Evolutionary conservation across 345 rosid genomes (phyloP).

Genomic region (Triadica sebifera): DNA sequence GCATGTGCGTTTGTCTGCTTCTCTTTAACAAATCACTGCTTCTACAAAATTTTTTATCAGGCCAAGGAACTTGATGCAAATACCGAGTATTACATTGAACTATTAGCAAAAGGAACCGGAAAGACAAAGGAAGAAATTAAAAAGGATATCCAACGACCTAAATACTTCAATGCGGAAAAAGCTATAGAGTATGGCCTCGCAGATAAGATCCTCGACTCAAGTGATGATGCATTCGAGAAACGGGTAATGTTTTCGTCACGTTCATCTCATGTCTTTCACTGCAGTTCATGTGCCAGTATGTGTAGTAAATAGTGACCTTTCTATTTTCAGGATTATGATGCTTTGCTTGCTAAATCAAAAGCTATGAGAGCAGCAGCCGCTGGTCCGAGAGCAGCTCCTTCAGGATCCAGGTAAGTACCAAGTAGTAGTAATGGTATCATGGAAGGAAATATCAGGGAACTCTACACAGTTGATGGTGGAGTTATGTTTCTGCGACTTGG

Average conservation of each 20-base stretch:
- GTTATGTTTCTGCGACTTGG: neutral
- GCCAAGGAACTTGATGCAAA: conserved; percentile 79
- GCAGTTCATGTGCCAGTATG: conserved; percentile 1
- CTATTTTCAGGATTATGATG: conserved; percentile 62
- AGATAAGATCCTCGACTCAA: conserved; percentile 66
- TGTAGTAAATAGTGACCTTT: conserved; percentile 14
- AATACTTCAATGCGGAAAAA: conserved; percentile 62
- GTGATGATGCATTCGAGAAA: conserved; percentile 58
- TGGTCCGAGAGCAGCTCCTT: conserved; percentile 56
- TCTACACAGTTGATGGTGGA: neutral
- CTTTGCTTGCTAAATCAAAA: conserved; percentile 53
- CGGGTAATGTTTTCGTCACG: conserved; percentile 41
- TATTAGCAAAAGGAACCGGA: conserved; percentile 73
- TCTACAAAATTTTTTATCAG: conserved; percentile 32
- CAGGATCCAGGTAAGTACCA: conserved; percentile 50
- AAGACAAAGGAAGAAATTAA: conserved; percentile 72
- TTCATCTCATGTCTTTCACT: conserved; percentile 9
- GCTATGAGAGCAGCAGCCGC: conserved; percentile 60
- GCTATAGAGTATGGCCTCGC: conserved; percentile 87
- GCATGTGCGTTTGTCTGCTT: neutral
- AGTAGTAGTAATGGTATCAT: neutral
- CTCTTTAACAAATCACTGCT: conserved; percentile 12
- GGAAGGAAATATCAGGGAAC: neutral
- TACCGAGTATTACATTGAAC: conserved; percentile 64
- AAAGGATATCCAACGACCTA: conserved; percentile 67